Base-by-base conservation (phyloP, 1,284 basidiomycete species). In the Inonotus hispidus region DNA sequence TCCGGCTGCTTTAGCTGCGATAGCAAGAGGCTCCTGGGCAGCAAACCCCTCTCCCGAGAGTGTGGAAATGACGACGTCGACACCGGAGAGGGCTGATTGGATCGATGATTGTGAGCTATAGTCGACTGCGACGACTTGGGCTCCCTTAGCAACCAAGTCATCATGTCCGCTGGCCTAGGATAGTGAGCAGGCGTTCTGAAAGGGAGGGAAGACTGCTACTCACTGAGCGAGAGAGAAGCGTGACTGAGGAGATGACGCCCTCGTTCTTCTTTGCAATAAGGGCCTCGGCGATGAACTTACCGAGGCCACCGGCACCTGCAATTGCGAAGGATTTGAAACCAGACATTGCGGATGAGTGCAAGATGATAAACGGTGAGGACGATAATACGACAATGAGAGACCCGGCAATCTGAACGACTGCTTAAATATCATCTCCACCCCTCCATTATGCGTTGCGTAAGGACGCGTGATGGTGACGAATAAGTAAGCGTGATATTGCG, bases 51-150 rank as follows among this genome's bases (percentile, higher is more conserved):
- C 71, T 11, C 58, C 54, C 3, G 67, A 64, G 52, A 77, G 60
- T 11, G 74, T 68, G 38, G 75, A 77, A 47, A 75, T 59, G 57
- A 76, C 66, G 10, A 77, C 72, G 6, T 73, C 69, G 64, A 74
- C 59, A 55, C 74, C 71, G 29, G 63, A 61, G 38, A 77, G 63
- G 35, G 72, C 66, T 10, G 69, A 61, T 8, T 65, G 46, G 27
- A 79, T 68, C 1, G 70, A 47, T 21, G 66, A 58, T 8, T 65
- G 61, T 43, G 75, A 69, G 1, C 64, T 47, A 62, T 74, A 77
- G 53, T 75, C 73, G 23, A 73, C 72, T 2, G 64, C 50, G 2
- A 59, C 68, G 27, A 73, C 46, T 35, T 68, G 69, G 8, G 67
- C 73, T 38, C 74, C 75, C n/a, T 63, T 57, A 3, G 45, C 53